These are phyloP conservation scores for Aspergillus udagawae DNA, from an alignment of 2,329 filamentous ascomycete genomes.

Conservation along the genomic window DNA sequence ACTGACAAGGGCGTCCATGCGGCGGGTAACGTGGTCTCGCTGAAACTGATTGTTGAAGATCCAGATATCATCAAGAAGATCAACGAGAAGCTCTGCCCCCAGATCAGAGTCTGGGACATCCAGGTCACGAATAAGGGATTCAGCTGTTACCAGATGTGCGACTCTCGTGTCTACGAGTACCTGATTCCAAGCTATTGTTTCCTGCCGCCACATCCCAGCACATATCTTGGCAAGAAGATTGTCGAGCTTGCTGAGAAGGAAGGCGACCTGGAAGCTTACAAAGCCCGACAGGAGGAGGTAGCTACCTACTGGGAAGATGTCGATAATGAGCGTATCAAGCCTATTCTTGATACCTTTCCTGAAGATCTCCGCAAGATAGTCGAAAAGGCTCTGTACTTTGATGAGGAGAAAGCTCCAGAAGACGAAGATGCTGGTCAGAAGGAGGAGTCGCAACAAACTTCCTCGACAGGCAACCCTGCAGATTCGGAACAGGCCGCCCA, in stretches of 20 bases:
- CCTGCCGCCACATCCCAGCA: slow-evolving; percentile 84
- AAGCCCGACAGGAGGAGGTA: slow-evolving; percentile 70
- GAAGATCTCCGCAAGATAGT: slow-evolving; percentile 39
- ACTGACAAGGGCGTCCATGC: slow-evolving; percentile 98
- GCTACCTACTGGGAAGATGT: slow-evolving; percentile 76
- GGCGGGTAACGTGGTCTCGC: slow-evolving; percentile 87
- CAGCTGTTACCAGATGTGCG: slow-evolving; percentile 91
- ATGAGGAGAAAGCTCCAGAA: slow-evolving; percentile 33
- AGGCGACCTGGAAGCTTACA: slow-evolving; percentile 65
- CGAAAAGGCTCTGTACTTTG: slow-evolving; percentile 38
- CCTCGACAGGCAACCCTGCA: slow-evolving; percentile 10
- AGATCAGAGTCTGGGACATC: slow-evolving; percentile 95
- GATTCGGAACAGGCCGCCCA: background rate
- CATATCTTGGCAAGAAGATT: slow-evolving; percentile 78
- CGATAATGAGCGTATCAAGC: slow-evolving; percentile 76
- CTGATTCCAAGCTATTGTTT: slow-evolving; percentile 91
- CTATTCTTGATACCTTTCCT: slow-evolving; percentile 49
- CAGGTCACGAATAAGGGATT: slow-evolving; percentile 85
- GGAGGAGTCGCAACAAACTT: slow-evolving; percentile 12
- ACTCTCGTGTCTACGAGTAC: slow-evolving; percentile 96
- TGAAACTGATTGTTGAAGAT: slow-evolving; percentile 95
- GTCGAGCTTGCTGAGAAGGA: slow-evolving; percentile 71
- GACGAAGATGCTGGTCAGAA: slow-evolving; percentile 14
- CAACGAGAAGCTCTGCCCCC: slow-evolving; percentile 75
- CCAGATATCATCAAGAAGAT: slow-evolving; percentile 83